phyloP scores from a whole-genome alignment of 2,329 filamentous ascomycete genomes.

The Tolypocladium endophyticum region DNA sequence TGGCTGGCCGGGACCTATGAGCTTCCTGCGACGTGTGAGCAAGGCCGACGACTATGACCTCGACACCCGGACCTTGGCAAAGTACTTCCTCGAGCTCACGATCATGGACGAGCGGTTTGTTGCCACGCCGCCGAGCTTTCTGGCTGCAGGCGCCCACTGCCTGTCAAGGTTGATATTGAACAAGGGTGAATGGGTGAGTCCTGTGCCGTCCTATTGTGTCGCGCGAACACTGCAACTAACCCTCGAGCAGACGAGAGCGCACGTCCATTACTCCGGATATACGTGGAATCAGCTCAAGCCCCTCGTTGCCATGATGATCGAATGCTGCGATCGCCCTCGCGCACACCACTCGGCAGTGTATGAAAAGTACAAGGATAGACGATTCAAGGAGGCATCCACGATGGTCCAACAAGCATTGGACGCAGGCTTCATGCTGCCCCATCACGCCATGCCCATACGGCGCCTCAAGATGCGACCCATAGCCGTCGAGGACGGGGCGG shows the following conservation, averaged over 20 bases:
- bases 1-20: slow-evolving; percentile 98
- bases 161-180: slow-evolving; percentile 77
- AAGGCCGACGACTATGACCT: slow-evolving; percentile 97
- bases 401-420: slow-evolving; percentile 69
- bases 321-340: slow-evolving; percentile 73
- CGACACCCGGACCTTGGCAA: slow-evolving; percentile 88
- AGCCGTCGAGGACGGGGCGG: slow-evolving; percentile 12
- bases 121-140: slow-evolving; percentile 77
- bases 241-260: slow-evolving; percentile 55
- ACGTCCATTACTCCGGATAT: slow-evolving; percentile 91
- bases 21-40: slow-evolving; percentile 91
- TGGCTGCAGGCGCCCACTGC: slow-evolving; percentile 87
- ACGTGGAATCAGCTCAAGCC: slow-evolving; percentile 75
- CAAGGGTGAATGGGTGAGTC: slow-evolving; percentile 85
- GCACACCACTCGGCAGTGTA: slow-evolving; percentile 80
- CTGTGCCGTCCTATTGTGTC: too few species aligned
- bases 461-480: slow-evolving; percentile 9
- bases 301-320: slow-evolving; percentile 66
- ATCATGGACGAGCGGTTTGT: slow-evolving; percentile 98
- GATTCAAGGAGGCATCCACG: slow-evolving; percentile 74
- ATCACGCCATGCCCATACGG: slow-evolving; percentile 28
- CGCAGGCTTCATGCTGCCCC: slow-evolving; percentile 44
- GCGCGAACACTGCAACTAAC: not conserved
- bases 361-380: slow-evolving; percentile 82
- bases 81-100: slow-evolving; percentile 94